phyloP scores from a whole-genome alignment of 768 basidiomycete species.

The Pisolithus tinctorius region DNA sequence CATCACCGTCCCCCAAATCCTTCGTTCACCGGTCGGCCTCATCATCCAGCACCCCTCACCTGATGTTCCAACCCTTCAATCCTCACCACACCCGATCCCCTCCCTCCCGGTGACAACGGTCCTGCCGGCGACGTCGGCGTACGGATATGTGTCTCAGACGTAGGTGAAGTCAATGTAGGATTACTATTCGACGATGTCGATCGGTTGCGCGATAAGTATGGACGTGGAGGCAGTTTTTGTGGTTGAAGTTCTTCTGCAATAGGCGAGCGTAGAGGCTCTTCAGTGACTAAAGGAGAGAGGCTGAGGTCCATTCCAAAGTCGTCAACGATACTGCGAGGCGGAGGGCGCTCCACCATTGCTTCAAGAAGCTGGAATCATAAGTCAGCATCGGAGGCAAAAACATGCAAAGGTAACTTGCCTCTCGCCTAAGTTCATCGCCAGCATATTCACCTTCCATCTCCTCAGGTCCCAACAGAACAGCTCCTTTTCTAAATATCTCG shows the following conservation, averaged over 20 bases:
- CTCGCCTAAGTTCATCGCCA: constrained; percentile 81
- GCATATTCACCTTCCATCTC: constrained; percentile 89
- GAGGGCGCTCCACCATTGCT: constrained; percentile 81
- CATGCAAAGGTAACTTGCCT: constrained; percentile 36
- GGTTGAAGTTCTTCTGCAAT: constrained; percentile 23
- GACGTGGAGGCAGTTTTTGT: constrained; percentile 44
- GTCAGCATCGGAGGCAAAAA: background rate
- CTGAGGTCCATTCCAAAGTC: constrained; percentile 43
- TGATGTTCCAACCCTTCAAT: background rate
- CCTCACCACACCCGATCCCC: background rate
- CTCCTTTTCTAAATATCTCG: constrained; percentile 91
- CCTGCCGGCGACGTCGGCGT: constrained; percentile 24
- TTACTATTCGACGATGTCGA: constrained; percentile 33
- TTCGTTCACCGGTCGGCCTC: background rate
- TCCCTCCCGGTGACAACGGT: constrained; percentile 5
- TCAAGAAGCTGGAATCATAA: constrained; percentile 56
- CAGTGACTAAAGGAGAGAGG: constrained; percentile 5
- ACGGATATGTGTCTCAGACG: constrained; percentile 20
- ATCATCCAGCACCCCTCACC: background rate
- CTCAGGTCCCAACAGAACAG: constrained; percentile 68
- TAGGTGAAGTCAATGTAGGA: background rate
- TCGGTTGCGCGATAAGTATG: constrained; percentile 53
- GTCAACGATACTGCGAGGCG: constrained; percentile 64
- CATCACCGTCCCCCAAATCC: background rate
- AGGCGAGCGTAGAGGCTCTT: constrained; percentile 15